A percentile compares a stretch with the other conserved stretches of the same genome.
phyloP scores from a whole-genome alignment of 345 rosid species.

The Gynandropsis gynandra region DNA sequence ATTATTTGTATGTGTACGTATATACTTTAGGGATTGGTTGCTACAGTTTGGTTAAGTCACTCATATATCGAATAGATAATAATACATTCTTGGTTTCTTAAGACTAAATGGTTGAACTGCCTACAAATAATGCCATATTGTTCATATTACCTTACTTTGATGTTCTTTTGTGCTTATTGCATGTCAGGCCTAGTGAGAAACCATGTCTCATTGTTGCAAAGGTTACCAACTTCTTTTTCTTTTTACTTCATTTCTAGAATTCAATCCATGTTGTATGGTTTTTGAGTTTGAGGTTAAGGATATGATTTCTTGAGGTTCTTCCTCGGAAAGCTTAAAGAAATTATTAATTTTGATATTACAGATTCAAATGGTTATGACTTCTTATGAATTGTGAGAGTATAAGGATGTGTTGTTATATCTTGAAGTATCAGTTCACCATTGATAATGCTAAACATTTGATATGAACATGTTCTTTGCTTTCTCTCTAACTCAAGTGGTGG shows the following conservation, averaged over 20 bases:
- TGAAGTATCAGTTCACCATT: neutral
- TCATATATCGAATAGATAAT: too few species aligned
- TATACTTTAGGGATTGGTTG: too few species aligned
- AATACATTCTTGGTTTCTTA: slow-evolving; percentile 7
- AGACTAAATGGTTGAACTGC: neutral
- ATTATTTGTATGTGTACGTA: too few species aligned
- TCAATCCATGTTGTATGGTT: neutral
- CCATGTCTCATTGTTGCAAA: slow-evolving; percentile 53
- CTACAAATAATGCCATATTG: too few species aligned
- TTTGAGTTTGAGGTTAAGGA: too few species aligned
- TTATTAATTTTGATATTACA: neutral
- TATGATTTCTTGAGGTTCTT: too few species aligned
- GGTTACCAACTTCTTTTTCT: slow-evolving; percentile 33
- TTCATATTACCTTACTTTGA: slow-evolving; percentile 2
- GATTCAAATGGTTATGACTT: neutral
- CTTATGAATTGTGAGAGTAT: neutral
- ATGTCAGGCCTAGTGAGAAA: slow-evolving; percentile 51
- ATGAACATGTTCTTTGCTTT: neutral
- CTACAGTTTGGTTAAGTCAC: too few species aligned
- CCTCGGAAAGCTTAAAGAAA: too few species aligned
- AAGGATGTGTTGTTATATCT: neutral
- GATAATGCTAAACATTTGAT: neutral
- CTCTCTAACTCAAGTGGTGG: slow-evolving; percentile 71
- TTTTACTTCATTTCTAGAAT: neutral
- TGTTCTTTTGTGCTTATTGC: slow-evolving; percentile 27